Evolutionary conservation across 2,329 filamentous ascomycete genomes (phyloP).

Genomic region (Penicillium vulpinum): DNA sequence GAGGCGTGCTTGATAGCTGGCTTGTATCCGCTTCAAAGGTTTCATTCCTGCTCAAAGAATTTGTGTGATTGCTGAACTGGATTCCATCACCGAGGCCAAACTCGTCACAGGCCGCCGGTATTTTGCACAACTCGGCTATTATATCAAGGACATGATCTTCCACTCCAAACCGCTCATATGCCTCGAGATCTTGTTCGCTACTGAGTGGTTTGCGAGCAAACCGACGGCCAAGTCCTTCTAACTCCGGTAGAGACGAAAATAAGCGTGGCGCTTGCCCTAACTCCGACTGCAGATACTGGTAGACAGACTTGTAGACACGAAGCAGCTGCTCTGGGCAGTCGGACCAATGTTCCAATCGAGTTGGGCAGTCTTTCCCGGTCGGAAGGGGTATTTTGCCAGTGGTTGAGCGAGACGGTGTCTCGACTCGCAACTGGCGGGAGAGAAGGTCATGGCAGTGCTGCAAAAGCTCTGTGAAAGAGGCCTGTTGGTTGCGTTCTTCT

Average conservation of each 20-base stretch:
- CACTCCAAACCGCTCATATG: background rate
- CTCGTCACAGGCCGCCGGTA: conserved; percentile 22
- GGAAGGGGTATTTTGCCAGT: background rate
- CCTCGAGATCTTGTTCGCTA: background rate
- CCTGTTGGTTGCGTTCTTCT: background rate
- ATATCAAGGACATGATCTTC: conserved; percentile 15
- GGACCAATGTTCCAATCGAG: background rate
- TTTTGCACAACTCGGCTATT: conserved; percentile 25
- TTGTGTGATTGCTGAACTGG: conserved; percentile 12
- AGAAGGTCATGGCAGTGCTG: background rate
- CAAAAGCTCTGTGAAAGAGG: background rate
- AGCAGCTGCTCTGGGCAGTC: background rate
- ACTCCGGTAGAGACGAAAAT: background rate
- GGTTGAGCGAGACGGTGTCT: background rate
- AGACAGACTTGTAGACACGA: background rate
- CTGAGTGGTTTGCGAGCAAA: background rate
- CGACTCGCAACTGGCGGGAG: background rate
- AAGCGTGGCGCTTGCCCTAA: background rate
- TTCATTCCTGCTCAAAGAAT: background rate
- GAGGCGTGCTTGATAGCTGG: background rate
- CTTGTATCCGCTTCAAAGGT: background rate
- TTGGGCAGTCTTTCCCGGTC: background rate
- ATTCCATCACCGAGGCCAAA: conserved; percentile 22
- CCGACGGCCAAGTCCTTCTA: background rate
- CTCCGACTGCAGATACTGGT: background rate